A percentile compares a stretch with the other conserved stretches of the same genome.
These are phyloP conservation scores for Neltuma alba DNA, from an alignment of 306 rosid genomes.

Conservation along the genomic window DNA sequence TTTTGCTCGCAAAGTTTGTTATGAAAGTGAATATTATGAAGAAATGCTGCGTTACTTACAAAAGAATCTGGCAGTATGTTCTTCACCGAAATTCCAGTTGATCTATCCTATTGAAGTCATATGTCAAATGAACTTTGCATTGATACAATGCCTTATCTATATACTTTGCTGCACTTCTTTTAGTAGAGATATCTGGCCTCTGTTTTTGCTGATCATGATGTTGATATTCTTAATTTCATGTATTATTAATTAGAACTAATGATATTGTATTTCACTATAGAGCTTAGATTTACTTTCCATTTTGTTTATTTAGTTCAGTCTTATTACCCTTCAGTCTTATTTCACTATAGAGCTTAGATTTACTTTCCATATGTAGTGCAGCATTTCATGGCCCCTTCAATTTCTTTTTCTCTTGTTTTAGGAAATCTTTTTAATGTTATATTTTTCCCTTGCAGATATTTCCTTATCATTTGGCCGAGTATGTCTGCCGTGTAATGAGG, in stretches of 20 bases:
- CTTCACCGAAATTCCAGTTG: slow-evolving; percentile 20
- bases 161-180: neutral
- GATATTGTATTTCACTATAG: neutral
- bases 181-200: neutral
- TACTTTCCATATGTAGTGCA: neutral
- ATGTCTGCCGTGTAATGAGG: slow-evolving; percentile 97
- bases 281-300: neutral
- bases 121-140: slow-evolving; percentile 6
- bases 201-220: neutral
- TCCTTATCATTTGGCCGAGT: slow-evolving; percentile 95
- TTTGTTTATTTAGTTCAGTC: neutral
- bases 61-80: slow-evolving; percentile 85
- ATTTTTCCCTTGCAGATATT: slow-evolving; percentile 71
- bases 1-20: slow-evolving; percentile 86
- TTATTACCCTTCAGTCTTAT: neutral
- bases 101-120: slow-evolving; percentile 25
- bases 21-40: slow-evolving; percentile 93
- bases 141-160: neutral
- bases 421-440: slow-evolving; percentile 36
- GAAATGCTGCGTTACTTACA: slow-evolving; percentile 93
- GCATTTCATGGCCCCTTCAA: neutral
- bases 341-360: no score
- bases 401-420: slow-evolving; percentile 29
- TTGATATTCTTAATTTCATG: neutral
- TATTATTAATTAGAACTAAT: neutral